These are phyloP conservation scores for Astragalus glycyphyllos DNA, from an alignment of 306 rosid species.

Conservation along the genomic window DNA sequence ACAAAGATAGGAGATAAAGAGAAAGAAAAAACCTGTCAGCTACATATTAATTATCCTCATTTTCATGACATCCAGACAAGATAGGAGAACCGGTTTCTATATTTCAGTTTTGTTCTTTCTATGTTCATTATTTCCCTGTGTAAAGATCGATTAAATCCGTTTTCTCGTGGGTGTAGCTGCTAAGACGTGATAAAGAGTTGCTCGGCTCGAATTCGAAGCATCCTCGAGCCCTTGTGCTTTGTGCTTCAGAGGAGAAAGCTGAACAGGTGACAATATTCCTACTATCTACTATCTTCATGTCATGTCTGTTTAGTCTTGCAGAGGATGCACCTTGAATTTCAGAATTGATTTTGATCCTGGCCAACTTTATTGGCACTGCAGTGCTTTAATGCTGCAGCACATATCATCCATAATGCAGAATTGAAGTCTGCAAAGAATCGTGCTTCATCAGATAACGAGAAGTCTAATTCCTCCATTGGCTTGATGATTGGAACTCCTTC, in stretches of 20 bases:
- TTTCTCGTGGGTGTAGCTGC: constrained; percentile 57
- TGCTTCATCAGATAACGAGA: constrained; percentile 40
- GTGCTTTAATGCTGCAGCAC: constrained; percentile 83
- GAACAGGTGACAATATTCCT: constrained; percentile 57
- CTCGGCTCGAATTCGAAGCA: constrained; percentile 64
- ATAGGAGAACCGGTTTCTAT: neutral
- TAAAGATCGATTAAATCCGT: constrained; percentile 6
- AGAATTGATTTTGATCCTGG: constrained; percentile 22
- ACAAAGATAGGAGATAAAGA: too few relatives aligned
- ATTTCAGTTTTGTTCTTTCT: constrained; percentile 3
- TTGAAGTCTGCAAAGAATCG: constrained; percentile 65
- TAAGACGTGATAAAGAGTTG: constrained; percentile 63
- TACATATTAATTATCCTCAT: neutral
- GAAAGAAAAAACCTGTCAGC: neutral
- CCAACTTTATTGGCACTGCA: constrained; percentile 44
- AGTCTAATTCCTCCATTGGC: constrained; percentile 66
- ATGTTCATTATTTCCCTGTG: constrained; percentile 1
- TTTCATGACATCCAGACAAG: neutral
- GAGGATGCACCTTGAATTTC: constrained; percentile 33
- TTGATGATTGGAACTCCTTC: constrained; percentile 82
- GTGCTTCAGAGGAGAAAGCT: constrained; percentile 86
- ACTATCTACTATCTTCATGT: neutral
- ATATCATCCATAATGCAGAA: constrained; percentile 69
- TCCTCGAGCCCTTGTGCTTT: constrained; percentile 77
- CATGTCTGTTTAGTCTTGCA: constrained; percentile 17